phyloP scores from a whole-genome alignment of 1,284 basidiomycete genomes.

The Bondarzewia mesenterica region DNA sequence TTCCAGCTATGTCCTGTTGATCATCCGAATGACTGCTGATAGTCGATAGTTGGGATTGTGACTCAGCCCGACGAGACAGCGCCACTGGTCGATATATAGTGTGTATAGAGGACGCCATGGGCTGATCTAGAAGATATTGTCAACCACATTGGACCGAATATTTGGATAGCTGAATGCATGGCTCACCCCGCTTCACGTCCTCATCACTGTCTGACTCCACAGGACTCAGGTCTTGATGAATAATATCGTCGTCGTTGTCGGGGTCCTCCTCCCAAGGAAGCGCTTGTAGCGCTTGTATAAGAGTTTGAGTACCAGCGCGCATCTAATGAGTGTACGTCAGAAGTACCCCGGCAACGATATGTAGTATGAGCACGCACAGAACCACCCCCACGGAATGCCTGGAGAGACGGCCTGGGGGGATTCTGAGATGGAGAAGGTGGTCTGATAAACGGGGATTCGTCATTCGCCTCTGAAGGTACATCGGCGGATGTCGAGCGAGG shows the following conservation, averaged over 20 bases:
- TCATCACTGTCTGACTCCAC: conserved; percentile 53
- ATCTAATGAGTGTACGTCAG: conserved; percentile 31
- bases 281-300: conserved; percentile 79
- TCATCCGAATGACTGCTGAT: conserved; percentile 17
- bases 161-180: neutral
- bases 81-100: conserved; percentile 79
- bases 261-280: conserved; percentile 65
- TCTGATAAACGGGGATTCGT: conserved; percentile 72
- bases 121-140: conserved; percentile 18
- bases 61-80: conserved; percentile 43
- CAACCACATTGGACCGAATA: neutral
- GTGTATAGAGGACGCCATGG: conserved; percentile 76
- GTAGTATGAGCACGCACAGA: conserved; percentile 39
- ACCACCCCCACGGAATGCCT: conserved; percentile 52
- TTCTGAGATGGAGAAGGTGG: conserved; percentile 55
- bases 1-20: conserved; percentile 14
- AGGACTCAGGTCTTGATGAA: conserved; percentile 32
- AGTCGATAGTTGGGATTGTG: conserved; percentile 17
- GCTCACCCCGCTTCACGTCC: conserved; percentile 35
- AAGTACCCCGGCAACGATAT: neutral
- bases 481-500: conserved; percentile 1
- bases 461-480: conserved; percentile 19
- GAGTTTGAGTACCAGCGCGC: conserved; percentile 75
- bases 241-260: conserved; percentile 57
- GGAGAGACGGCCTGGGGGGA: conserved; percentile 34